Base-by-base conservation (phyloP, 495 filamentous ascomycete species). In the Penicillium macrosclerotiorum region DNA sequence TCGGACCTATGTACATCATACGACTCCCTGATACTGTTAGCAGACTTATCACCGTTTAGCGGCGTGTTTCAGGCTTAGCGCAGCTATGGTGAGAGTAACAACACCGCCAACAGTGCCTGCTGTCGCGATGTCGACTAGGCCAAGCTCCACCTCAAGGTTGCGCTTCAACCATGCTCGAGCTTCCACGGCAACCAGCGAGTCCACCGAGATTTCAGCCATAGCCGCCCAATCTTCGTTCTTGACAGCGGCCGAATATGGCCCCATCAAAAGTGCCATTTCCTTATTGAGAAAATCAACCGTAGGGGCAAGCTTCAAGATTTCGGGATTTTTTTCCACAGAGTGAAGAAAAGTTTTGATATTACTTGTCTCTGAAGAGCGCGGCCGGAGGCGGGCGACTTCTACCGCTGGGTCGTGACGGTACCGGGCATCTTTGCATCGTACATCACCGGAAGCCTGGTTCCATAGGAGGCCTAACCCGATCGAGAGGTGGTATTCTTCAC, bases 141-240 rank as follows among this genome's bases (percentile, higher is more conserved):
- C 33, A 22, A 36, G 33, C 17, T 36, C 33, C 8, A 36, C 33
- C 8, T 19, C 33, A 3, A 36, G 33, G 3, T 36, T 36, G 18
- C 33, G 33, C 33, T 36, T 36, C 33, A 36, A 36, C 33, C 33
- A 36, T 36, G 33, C 33, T 14, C 33, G 33, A 36, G 33, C 33
- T 9, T 36, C 33, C 33, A 36, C 33, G 17, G 33, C 33, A 12
- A 36, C 33, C 7, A 36, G 33, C 33, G 33, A 36, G 33, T 36
- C 33, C 1, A 36, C 33, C 33, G 33, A 20, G 7, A 36, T 36
- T 36, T 36, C 33, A 9, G 14, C 33, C 33, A 36, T 36, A 9
- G 33, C 33, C 5, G 33, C 33, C 33, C 33, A 36, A 19, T 36
- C 33, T 36, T 36, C 33, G n/a, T 22, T 36, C 8, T 36, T 36